Base-by-base conservation (phyloP, 2,329 filamentous ascomycete genomes). In the Aspergillus tamarii region DNA sequence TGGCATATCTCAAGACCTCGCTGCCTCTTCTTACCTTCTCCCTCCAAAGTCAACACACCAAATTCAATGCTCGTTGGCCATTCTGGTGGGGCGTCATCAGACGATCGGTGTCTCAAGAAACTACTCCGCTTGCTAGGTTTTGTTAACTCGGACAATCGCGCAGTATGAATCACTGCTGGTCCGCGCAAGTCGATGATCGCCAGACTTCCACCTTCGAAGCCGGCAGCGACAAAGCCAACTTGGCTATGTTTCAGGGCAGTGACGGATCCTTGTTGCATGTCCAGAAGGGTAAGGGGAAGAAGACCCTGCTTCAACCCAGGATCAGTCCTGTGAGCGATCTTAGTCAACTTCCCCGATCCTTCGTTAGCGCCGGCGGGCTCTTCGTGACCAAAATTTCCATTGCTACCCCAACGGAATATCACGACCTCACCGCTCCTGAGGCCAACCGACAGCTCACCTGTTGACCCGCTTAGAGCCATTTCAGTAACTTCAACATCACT, bases 31-130 rank as follows among this genome's bases (percentile, higher is more conserved):
- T 69, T 77, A 85, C 83, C 89, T 73, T 98, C 94, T n/a, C 90
- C 91, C 50, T 98, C 95, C 4, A 97, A 81, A 3, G 91, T 96
- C 88, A 99, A 90, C 54, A 97, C 92, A 59, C 92, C 93, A 80
- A 98, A 99, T 73, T 97, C 92, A 32, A 98, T 88, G 34, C 83
- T 85, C 0, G 92, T 93, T 0, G 92, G 88, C 86, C 89, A 96
- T 72, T 97, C 94, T 55, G 82, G 74, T 59, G 83, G 82, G 1
- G 81, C 74, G 5, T 82, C 76, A 6, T 84, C 76, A 28, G 82
- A 77, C 58, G 77, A 81, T 32, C 83, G 85, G 62, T 83, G 84
- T 81, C 81, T 77, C 84, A 81, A 72, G 71, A 97, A 90, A 59
- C 91, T 93, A 2, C 87, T 83, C 32, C 90, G 86, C 77, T 93